phyloP scores from a whole-genome alignment of 1,284 basidiomycete genomes.

The Clitocybe nebularis region DNA sequence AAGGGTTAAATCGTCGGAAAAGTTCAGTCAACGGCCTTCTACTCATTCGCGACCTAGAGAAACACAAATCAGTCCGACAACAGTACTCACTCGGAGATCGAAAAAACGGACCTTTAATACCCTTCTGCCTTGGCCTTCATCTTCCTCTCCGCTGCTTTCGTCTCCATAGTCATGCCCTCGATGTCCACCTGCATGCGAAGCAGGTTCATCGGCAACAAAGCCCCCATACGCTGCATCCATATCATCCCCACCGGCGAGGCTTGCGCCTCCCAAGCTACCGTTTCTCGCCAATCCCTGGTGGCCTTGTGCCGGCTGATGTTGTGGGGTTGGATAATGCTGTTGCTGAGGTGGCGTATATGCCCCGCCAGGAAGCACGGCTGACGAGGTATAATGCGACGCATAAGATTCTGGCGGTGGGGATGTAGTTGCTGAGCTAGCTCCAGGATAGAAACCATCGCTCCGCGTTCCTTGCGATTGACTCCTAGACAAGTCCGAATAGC shows the following conservation, averaged over 20 bases:
- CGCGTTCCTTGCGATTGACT: constrained; percentile 6
- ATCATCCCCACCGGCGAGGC: constrained; percentile 8
- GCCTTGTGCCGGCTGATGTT: background rate
- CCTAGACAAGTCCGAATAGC: constrained; percentile 6
- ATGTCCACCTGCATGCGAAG: constrained; percentile 19
- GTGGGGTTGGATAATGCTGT: background rate
- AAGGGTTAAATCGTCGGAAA: background rate
- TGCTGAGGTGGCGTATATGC: background rate
- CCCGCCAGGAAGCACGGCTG: constrained; percentile 11
- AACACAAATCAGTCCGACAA: too few species aligned
- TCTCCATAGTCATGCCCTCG: constrained; percentile 26
- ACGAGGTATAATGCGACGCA: constrained; percentile 11
- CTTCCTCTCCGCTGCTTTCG: constrained; percentile 22
- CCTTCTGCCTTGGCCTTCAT: constrained; percentile 29
- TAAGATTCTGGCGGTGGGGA: constrained; percentile 5
- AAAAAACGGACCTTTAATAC: constrained; percentile 40
- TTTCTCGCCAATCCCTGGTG: background rate
- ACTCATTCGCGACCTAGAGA: constrained; percentile 1
- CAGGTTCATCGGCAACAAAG: constrained; percentile 17
- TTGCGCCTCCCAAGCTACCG: constrained; percentile 6
- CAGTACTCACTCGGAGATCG: background rate
- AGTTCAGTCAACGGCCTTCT: background rate
- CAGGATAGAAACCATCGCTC: too few species aligned
- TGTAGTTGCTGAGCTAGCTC: too few species aligned
- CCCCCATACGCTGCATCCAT: constrained; percentile 28